Conservation (phyloP, 768 basidiomycete genomes). For the Chalciporus sphaerocephalus region DNA sequence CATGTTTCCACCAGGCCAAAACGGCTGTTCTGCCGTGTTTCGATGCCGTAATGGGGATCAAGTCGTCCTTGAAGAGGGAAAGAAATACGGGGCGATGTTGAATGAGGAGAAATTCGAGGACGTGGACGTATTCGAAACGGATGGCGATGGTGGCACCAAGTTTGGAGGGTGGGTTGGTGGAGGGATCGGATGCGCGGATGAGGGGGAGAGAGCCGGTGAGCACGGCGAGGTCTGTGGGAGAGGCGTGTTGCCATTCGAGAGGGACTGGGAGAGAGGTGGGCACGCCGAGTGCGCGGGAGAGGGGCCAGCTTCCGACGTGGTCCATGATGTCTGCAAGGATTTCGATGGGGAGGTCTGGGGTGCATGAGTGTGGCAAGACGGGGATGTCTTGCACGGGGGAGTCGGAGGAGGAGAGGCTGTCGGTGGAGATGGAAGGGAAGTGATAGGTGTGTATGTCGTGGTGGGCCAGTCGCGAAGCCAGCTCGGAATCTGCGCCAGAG, state of each 20-base stretch:
- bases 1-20: constrained; percentile 79
- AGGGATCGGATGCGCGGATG: constrained; percentile 58
- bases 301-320: constrained; percentile 79
- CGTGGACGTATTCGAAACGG: constrained; percentile 70
- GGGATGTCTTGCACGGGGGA: constrained; percentile 18
- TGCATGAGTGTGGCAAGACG: constrained; percentile 31
- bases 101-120: constrained; percentile 70
- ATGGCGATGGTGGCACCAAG: constrained; percentile 64
- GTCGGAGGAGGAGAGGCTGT: constrained; percentile 26
- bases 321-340: constrained; percentile 75
- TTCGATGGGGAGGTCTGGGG: constrained; percentile 69
- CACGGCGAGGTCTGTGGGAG: constrained; percentile 66
- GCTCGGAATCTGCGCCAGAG: constrained; percentile 56
- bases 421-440: constrained; percentile 37
- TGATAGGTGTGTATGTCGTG: constrained; percentile 74
- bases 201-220: constrained; percentile 57
- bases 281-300: constrained; percentile 70
- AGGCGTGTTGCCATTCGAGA: constrained; percentile 67
- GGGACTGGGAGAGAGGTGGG: constrained; percentile 66
- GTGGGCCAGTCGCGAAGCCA: constrained; percentile 67
- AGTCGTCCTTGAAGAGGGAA: constrained; percentile 57
- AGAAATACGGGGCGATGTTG: constrained; percentile 63
- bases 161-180: constrained; percentile 56
- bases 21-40: constrained; percentile 67
- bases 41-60: constrained; percentile 76